A percentile compares a stretch with the other conserved stretches of the same genome.
Evolutionary conservation across 2,329 filamentous ascomycete genomes (phyloP).

Genomic region (Aspergillus brasiliensis): DNA sequence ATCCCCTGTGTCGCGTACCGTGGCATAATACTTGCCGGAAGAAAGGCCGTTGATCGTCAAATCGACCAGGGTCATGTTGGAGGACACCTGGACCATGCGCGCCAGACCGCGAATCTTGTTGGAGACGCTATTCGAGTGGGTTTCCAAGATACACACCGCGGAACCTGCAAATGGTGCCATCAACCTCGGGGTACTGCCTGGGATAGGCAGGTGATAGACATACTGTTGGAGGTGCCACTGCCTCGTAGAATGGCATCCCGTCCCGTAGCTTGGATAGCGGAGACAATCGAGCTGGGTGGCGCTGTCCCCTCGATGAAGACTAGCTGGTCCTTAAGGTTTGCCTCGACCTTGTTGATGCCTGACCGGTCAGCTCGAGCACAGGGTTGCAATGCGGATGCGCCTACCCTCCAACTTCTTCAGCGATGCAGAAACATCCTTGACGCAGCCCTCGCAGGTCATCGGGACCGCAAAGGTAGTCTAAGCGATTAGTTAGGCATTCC

Average conservation of each 20-base stretch:
- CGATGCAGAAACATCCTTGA: conserved; percentile 80
- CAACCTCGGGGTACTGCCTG: background rate
- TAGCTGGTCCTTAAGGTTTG: conserved; percentile 78
- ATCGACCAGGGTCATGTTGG: conserved; percentile 79
- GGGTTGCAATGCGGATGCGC: conserved; percentile 4
- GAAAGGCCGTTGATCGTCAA: conserved; percentile 80
- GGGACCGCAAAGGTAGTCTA: conserved; percentile 95
- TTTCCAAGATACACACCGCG: conserved; percentile 92
- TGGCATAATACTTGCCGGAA: conserved; percentile 80
- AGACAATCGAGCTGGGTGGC: conserved; percentile 84
- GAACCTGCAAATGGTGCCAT: conserved; percentile 27
- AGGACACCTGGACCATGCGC: conserved; percentile 88
- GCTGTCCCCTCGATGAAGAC: conserved; percentile 85
- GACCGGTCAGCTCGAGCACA: background rate
- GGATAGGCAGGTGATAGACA: conserved; percentile 20
- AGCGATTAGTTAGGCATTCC: conserved; percentile 19
- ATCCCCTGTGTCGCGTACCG: conserved; percentile 82
- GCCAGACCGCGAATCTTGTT: conserved; percentile 81
- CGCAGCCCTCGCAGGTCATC: conserved; percentile 85
- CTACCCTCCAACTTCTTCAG: conserved; percentile 71
- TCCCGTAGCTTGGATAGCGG: conserved; percentile 84
- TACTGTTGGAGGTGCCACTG: conserved; percentile 81
- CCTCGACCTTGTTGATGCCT: conserved; percentile 83
- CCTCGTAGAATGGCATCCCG: conserved; percentile 93
- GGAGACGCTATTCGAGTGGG: conserved; percentile 62